A percentile compares a stretch with the other conserved stretches of the same genome.
These are phyloP conservation scores for Talaromyces sp. DNA, from an alignment of 2,329 filamentous ascomycete species.

Conservation along the genomic window DNA sequence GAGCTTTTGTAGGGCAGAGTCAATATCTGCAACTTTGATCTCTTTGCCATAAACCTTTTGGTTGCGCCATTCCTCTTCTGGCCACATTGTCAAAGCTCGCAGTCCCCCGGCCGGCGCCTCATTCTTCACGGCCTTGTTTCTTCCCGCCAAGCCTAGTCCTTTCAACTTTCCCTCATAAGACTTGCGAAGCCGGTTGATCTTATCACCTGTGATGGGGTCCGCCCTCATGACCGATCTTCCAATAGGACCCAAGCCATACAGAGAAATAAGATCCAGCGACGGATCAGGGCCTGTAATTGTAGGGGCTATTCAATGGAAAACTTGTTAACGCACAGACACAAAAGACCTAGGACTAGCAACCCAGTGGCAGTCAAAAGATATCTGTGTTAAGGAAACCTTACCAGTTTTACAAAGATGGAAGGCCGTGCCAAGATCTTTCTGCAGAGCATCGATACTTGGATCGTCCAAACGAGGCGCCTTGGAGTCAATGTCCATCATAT, in stretches of 20 bases:
- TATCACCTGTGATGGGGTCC: conserved; percentile 59
- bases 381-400: conserved; percentile 38
- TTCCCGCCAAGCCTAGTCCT: conserved; percentile 40
- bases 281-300: conserved; percentile 51
- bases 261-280: conserved; percentile 53
- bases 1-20: conserved; percentile 36
- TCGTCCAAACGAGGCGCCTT: conserved; percentile 20
- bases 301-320: conserved; percentile 35
- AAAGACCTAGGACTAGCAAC: conserved; percentile 18
- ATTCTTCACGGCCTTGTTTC: conserved; percentile 44
- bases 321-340: conserved; percentile 40
- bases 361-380: conserved; percentile 25
- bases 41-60: conserved; percentile 44
- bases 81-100: conserved; percentile 40
- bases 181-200: conserved; percentile 58
- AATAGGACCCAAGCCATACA: conserved; percentile 53
- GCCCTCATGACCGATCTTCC: conserved; percentile 55
- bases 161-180: conserved; percentile 50
- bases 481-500: conserved; percentile 38
- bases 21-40: conserved; percentile 39
- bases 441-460: conserved; percentile 37
- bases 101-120: conserved; percentile 37
- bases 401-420: conserved; percentile 47
- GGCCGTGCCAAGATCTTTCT: conserved; percentile 42
- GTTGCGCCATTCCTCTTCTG: conserved; percentile 48